Percentiles rank a stretch among this genome's conserved stretches.
These are phyloP conservation scores for Dactylorhiza incarnata DNA, from an alignment of 106 monocot species.

Conservation along the genomic window DNA sequence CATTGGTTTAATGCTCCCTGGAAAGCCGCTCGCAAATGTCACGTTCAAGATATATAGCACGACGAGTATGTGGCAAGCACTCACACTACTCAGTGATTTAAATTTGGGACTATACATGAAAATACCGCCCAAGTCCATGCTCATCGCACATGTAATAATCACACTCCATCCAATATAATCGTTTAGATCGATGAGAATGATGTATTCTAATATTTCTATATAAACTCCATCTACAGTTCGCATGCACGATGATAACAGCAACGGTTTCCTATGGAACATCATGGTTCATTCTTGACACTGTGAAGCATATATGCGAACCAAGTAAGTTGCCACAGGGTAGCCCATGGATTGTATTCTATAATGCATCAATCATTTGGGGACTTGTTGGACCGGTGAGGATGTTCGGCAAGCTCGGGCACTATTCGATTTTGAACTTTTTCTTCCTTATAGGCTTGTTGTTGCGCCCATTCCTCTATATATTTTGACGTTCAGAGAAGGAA, in stretches of 20 bases:
- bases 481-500: no score
- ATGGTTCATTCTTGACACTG: conserved; percentile 62
- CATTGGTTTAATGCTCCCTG: conserved; percentile 18
- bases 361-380: conserved; percentile 87
- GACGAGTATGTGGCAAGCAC: conserved; percentile 25
- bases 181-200: not conserved
- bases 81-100: conserved; percentile 15
- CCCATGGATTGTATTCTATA: conserved; percentile 82
- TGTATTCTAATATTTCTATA: not conserved
- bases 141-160: conserved; percentile 16
- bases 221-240: conserved; percentile 25
- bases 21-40: conserved; percentile 25
- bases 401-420: conserved; percentile 48
- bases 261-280: conserved; percentile 52
- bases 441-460: conserved; percentile 61
- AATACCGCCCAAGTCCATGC: conserved; percentile 29
- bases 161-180: no score
- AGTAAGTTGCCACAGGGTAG: conserved; percentile 46
- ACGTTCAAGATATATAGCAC: conserved; percentile 27
- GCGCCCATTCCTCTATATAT: no score
- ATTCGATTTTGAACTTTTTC: conserved; percentile 37
- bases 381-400: conserved; percentile 71
- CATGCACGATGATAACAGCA: conserved; percentile 52
- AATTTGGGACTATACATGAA: conserved; percentile 31
- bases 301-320: conserved; percentile 59